Percentiles rank a stretch among this genome's conserved stretches.
Evolutionary conservation across 176 grass and related monocot genomes (phyloP).

Genomic region (Paspalum vaginatum): DNA sequence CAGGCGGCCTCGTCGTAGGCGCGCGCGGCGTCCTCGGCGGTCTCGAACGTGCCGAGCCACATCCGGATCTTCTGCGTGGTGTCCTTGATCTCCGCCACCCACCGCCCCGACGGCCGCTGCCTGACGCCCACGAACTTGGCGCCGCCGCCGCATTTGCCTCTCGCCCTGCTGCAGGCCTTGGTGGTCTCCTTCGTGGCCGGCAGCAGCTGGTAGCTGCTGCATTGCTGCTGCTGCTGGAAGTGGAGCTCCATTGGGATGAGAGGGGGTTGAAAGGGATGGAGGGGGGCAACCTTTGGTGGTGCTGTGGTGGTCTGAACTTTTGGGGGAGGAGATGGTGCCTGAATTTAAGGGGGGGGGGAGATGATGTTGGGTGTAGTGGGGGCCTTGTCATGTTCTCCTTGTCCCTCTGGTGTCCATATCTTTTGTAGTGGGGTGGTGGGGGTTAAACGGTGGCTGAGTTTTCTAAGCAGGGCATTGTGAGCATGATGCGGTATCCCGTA

Average conservation of each 20-base stretch:
- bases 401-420: constrained; percentile 36
- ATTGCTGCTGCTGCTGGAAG: constrained; percentile 62
- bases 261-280: no score
- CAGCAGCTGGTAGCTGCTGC: constrained; percentile 10
- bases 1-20: constrained; percentile 73
- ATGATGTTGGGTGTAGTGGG: constrained; percentile 29
- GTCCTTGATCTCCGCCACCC: constrained; percentile 83
- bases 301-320: constrained; percentile 29
- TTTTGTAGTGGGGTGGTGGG: constrained; percentile 40
- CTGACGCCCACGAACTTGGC: constrained; percentile 61
- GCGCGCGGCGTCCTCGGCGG: constrained; percentile 60
- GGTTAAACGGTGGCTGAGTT: constrained; percentile 52
- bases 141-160: constrained; percentile 14
- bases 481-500: constrained; percentile 21
- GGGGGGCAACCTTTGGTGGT: not conserved
- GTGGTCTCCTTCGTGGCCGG: constrained; percentile 13
- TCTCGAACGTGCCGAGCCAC: constrained; percentile 80
- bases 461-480: constrained; percentile 34
- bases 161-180: not conserved
- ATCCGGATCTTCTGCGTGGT: constrained; percentile 63
- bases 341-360: constrained; percentile 50
- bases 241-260: constrained; percentile 65
- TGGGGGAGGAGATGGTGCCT: constrained; percentile 15
- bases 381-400: constrained; percentile 41
- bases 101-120: constrained; percentile 66